Evolutionary conservation across 2,329 filamentous ascomycete genomes (phyloP).

Genomic region (Coleophoma eucalyptorum): DNA sequence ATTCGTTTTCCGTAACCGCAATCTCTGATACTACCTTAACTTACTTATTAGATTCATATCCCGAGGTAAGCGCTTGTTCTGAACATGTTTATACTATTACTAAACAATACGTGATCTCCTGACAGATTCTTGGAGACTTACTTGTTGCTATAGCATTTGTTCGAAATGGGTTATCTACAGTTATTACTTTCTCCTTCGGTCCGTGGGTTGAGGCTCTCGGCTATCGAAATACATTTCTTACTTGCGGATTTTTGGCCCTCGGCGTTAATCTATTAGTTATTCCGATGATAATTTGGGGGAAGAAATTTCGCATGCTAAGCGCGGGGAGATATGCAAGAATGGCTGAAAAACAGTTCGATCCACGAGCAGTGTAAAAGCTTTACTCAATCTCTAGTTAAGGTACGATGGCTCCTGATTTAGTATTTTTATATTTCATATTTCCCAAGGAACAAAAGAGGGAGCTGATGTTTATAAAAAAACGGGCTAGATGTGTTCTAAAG

Average conservation of each 20-base stretch:
- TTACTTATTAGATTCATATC: constrained; percentile 6
- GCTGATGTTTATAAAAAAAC: no score
- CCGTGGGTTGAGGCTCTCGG: not conserved
- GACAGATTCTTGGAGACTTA: not conserved
- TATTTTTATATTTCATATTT: no score
- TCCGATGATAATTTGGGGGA: not conserved
- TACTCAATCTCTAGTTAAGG: no score
- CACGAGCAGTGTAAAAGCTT: not conserved
- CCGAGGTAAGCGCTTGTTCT: not conserved
- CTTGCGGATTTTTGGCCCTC: not conserved
- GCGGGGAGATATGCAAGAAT: not conserved
- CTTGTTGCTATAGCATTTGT: not conserved
- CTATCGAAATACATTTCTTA: not conserved
- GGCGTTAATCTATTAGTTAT: not conserved
- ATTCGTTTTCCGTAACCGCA: constrained; percentile 2
- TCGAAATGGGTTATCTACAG: not conserved
- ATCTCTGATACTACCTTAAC: constrained; percentile 5
- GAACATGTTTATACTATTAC: no score
- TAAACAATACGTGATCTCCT: no score
- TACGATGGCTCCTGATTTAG: no score
- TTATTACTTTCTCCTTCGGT: not conserved
- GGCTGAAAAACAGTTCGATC: not conserved
- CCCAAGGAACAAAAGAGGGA: no score
- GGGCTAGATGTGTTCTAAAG: no score
- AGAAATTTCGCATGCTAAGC: not conserved